Percentiles rank a stretch among this genome's conserved stretches.
Conservation (phyloP, 306 rosid species). For the Lathyrus tuberosus region DNA sequence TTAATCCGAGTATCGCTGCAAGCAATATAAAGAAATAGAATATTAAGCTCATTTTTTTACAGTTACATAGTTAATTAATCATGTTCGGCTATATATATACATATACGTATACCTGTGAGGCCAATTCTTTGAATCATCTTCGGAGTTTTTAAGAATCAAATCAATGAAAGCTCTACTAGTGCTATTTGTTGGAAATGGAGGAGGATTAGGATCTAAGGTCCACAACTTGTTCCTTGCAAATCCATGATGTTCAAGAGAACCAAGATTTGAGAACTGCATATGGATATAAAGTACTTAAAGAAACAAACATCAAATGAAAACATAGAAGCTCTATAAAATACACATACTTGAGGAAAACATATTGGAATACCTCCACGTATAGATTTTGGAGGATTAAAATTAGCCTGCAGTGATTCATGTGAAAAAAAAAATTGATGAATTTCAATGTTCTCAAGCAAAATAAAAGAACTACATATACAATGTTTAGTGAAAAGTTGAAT, state of each 20-base stretch:
- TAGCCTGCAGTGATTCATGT: conserved; percentile 54
- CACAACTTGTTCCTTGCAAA: conserved; percentile 77
- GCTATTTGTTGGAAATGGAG: conserved; percentile 55
- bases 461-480: too few species aligned
- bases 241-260: conserved; percentile 74
- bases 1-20: too few species aligned
- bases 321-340: conserved; percentile 25
- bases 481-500: too few species aligned
- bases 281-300: conserved; percentile 17
- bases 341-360: conserved; percentile 80
- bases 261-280: conserved; percentile 64
- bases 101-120: conserved; percentile 88
- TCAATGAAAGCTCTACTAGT: conserved; percentile 59
- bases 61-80: not conserved
- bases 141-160: conserved; percentile 66
- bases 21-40: too few species aligned
- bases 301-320: not conserved
- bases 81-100: conserved; percentile 40
- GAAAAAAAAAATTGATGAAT: not conserved
- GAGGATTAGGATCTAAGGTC: conserved; percentile 76
- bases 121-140: conserved; percentile 66
- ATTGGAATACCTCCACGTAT: conserved; percentile 84
- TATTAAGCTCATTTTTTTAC: conserved; percentile 9
- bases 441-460: too few species aligned
- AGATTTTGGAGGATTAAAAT: conserved; percentile 67